phyloP scores from a whole-genome alignment of 202 grass and related monocot genomes.

The Sporobolus alterniflorus region DNA sequence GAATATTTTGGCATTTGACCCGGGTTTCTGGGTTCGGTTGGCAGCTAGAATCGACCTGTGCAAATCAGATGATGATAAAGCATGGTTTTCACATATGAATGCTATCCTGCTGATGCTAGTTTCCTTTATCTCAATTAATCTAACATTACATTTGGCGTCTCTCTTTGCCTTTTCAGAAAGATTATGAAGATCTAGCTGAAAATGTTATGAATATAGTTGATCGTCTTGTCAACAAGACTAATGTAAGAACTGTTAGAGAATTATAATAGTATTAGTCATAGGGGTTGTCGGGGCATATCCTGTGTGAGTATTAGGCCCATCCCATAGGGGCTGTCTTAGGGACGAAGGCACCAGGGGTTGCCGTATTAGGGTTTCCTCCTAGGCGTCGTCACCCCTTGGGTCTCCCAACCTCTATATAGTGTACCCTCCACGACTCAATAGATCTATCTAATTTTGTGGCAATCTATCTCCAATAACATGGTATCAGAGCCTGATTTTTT shows the following conservation, averaged over 20 bases:
- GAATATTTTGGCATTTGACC: constrained; percentile 83
- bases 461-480: too few relatives aligned
- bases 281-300: too few relatives aligned
- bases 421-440: too few relatives aligned
- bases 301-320: too few relatives aligned
- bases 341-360: too few relatives aligned
- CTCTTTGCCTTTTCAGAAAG: constrained; percentile 54
- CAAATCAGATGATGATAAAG: constrained; percentile 98
- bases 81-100: constrained; percentile 54
- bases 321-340: too few relatives aligned
- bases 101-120: neutral
- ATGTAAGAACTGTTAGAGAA: constrained; percentile 61
- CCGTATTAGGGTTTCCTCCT: too few relatives aligned
- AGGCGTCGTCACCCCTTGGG: too few relatives aligned
- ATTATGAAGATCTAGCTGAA: constrained; percentile 87
- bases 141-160: neutral
- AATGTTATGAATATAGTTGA: constrained; percentile 93
- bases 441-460: too few relatives aligned
- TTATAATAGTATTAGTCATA: too few relatives aligned
- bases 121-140: neutral
- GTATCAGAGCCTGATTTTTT: too few relatives aligned
- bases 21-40: constrained; percentile 85
- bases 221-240: constrained; percentile 87
- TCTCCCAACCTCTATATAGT: too few relatives aligned
- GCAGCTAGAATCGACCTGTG: constrained; percentile 84